phyloP scores from a whole-genome alignment of 148 eudicot species.

The Rhododendron vialii region DNA sequence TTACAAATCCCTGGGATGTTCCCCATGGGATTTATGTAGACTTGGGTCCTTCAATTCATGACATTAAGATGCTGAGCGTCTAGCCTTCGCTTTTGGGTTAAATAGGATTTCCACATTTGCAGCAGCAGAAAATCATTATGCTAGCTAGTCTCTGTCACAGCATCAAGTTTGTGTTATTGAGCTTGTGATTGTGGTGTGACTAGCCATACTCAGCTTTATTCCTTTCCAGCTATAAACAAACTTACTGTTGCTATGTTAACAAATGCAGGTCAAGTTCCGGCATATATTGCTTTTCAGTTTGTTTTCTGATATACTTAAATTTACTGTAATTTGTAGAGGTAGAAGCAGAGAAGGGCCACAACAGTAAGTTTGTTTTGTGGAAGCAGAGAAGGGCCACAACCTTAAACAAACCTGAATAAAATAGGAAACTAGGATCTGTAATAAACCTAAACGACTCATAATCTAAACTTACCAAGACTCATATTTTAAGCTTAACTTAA shows the following conservation, averaged over 20 bases:
- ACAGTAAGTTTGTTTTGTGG: no score
- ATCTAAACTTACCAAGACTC: neutral
- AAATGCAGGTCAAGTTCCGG: neutral
- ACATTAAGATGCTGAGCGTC: neutral
- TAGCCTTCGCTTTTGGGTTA: neutral
- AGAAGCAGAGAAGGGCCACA: neutral
- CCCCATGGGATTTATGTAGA: neutral
- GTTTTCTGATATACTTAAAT: neutral
- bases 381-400: neutral
- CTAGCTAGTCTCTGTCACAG: neutral
- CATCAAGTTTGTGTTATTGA: neutral
- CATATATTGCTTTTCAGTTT: neutral
- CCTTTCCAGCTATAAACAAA: neutral
- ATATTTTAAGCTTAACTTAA: no score
- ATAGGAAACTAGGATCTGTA: neutral
- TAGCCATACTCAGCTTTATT: neutral
- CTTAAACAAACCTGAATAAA: neutral
- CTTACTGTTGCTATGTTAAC: neutral
- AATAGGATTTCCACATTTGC: neutral
- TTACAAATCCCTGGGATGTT: neutral
- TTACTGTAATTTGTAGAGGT: neutral
- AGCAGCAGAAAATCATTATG: neutral
- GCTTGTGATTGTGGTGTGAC: neutral
- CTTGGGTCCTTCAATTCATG: neutral
- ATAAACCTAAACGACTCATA: neutral